phyloP scores from a whole-genome alignment of 106 monocot species.

The Chionographis japonica region DNA sequence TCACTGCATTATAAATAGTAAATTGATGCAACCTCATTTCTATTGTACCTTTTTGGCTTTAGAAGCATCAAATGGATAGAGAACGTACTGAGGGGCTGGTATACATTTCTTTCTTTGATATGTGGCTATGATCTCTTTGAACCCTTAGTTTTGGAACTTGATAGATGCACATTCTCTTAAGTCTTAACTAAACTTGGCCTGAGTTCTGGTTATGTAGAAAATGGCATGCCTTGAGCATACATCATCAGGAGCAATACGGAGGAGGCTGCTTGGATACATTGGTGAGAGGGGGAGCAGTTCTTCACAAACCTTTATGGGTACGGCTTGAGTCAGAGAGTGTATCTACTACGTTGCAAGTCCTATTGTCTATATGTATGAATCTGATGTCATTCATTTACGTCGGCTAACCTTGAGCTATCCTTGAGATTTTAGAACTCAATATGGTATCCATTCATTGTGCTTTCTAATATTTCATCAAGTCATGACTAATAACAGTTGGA shows the following conservation, averaged over 20 bases:
- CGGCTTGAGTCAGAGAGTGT: background rate
- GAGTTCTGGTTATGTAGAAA: conserved; percentile 32
- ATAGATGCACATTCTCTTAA: background rate
- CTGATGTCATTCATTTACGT: no score
- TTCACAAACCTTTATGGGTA: conserved; percentile 24
- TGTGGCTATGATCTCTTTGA: background rate
- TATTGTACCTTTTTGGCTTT: conserved; percentile 4
- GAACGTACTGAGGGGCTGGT: conserved; percentile 29
- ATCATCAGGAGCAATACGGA: conserved; percentile 13
- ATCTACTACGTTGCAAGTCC: no score
- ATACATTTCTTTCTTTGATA: background rate
- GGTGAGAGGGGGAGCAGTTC: conserved; percentile 17
- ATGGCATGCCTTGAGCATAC: conserved; percentile 29
- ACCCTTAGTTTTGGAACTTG: background rate
- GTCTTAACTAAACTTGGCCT: background rate
- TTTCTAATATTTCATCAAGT: no score
- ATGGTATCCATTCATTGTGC: no score
- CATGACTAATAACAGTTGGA: no score
- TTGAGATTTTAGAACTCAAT: no score
- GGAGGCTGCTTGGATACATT: conserved; percentile 23
- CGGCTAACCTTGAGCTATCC: no score
- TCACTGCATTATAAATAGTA: background rate
- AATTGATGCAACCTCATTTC: background rate
- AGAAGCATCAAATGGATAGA: conserved; percentile 19
- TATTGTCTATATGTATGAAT: no score